Evolutionary conservation across 441 rosid species (phyloP).

Genomic region (Arabidopsis hybrid): DNA sequence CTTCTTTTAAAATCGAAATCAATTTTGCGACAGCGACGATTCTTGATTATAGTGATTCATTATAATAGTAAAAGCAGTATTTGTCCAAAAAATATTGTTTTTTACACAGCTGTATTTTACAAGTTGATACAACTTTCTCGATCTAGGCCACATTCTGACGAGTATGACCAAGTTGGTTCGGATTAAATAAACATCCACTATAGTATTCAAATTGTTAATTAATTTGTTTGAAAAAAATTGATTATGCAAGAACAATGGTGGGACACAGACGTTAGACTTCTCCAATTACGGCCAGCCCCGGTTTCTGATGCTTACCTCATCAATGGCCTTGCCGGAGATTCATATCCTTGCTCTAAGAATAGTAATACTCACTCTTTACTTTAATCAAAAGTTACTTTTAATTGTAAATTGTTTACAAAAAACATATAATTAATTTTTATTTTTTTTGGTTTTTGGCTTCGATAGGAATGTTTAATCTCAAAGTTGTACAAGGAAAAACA

Average conservation of each 20-base stretch:
- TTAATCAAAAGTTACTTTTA: background rate
- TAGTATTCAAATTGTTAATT: background rate
- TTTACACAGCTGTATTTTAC: too few species aligned
- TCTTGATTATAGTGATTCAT: too few species aligned
- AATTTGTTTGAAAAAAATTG: background rate
- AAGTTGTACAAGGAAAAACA: conserved; percentile 61
- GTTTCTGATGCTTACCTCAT: conserved; percentile 64
- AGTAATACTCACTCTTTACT: conserved; percentile 19
- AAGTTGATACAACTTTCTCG: too few species aligned
- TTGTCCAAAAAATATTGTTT: too few species aligned
- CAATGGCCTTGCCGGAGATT: conserved; percentile 52
- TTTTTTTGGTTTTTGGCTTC: background rate
- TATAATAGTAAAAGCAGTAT: too few species aligned
- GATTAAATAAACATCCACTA: too few species aligned
- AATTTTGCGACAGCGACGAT: too few species aligned
- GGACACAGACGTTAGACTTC: conserved; percentile 60
- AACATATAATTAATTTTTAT: too few species aligned
- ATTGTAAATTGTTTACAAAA: too few species aligned
- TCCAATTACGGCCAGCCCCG: conserved; percentile 50
- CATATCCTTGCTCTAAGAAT: conserved; percentile 29
- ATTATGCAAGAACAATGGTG: conserved; percentile 80
- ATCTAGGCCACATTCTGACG: too few species aligned
- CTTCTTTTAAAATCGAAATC: too few species aligned
- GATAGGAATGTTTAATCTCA: conserved; percentile 64
- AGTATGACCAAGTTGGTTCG: too few species aligned